Evolutionary conservation across 495 filamentous ascomycete species (phyloP).

Genomic region (Xylaria palmicola): DNA sequence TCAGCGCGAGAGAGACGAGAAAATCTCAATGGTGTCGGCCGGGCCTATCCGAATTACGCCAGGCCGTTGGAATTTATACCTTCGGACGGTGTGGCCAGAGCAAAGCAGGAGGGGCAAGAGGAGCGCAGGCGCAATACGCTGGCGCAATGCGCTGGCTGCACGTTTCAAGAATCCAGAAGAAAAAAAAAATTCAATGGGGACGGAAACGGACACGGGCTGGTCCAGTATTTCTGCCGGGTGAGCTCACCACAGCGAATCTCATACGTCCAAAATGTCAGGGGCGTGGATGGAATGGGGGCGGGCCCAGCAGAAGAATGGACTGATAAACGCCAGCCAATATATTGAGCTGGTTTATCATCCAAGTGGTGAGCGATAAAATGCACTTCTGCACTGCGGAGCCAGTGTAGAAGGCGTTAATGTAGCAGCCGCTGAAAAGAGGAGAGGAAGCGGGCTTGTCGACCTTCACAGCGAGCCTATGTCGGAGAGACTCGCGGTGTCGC

Average conservation of each 20-base stretch:
- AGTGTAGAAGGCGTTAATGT: conserved; percentile 15
- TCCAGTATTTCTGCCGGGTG: conserved; percentile 33
- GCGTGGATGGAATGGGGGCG: conserved; percentile 24
- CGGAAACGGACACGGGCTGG: conserved; percentile 18
- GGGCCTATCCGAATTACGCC: not conserved
- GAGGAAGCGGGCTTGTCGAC: conserved; percentile 28
- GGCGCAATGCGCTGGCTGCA: conserved; percentile 20
- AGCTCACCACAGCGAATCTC: conserved; percentile 32
- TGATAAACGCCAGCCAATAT: conserved; percentile 40
- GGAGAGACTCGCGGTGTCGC: conserved; percentile 29
- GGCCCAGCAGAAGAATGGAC: conserved; percentile 33
- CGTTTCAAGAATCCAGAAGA: conserved; percentile 17
- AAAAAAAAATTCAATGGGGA: conserved; percentile 23
- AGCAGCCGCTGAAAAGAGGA: conserved; percentile 13
- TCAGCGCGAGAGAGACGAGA: conserved; percentile 8
- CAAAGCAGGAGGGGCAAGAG: conserved; percentile 11
- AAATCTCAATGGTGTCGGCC: conserved; percentile 12
- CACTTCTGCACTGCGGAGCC: conserved; percentile 27
- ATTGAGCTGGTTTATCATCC: conserved; percentile 16
- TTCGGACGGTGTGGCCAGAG: conserved; percentile 15
- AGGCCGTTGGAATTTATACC: conserved; percentile 16
- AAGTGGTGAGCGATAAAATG: conserved; percentile 28
- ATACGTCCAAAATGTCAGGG: conserved; percentile 27
- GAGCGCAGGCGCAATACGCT: conserved; percentile 14
- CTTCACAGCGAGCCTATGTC: conserved; percentile 32